These are phyloP conservation scores for Tieghemiomyces parasiticus DNA, from an alignment of 192 early-diverging fungal species.

Conservation along the genomic window DNA sequence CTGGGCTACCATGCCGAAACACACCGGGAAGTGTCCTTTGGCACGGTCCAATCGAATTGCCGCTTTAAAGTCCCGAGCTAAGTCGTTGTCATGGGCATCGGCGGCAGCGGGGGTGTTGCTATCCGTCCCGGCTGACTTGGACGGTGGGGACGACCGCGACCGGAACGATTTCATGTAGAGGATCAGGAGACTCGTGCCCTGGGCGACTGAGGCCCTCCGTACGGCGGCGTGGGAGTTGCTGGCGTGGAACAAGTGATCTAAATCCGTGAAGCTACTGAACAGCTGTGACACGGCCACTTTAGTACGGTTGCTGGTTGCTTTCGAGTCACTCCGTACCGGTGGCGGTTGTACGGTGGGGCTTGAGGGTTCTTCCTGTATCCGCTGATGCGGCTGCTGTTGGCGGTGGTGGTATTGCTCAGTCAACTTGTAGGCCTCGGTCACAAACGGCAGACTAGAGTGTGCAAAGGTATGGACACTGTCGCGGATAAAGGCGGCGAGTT, in stretches of 20 bases:
- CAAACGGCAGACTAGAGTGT: constrained; percentile 51
- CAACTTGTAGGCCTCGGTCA: constrained; percentile 21
- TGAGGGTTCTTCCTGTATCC: no score
- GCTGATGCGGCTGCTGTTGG: no score
- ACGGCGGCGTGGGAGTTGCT: constrained; percentile 21
- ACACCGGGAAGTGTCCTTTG: constrained; percentile 63
- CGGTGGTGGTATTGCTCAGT: neutral
- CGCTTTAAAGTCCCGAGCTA: constrained; percentile 29
- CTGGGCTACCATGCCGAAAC: constrained; percentile 55
- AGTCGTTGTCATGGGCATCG: neutral
- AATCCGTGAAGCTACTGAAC: constrained; percentile 6
- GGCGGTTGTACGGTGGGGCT: neutral
- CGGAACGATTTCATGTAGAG: constrained; percentile 13
- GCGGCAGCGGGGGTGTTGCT: neutral
- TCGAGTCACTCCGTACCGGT: no score
- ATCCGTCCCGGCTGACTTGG: neutral
- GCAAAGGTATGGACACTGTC: constrained; percentile 54
- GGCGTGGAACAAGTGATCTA: constrained; percentile 11
- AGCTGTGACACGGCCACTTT: neutral
- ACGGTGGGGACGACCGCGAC: neutral
- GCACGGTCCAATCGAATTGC: constrained; percentile 24
- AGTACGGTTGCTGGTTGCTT: no score
- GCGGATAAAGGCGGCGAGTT: constrained; percentile 32
- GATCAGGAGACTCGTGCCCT: constrained; percentile 27
- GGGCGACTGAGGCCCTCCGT: constrained; percentile 26